Base-by-base conservation (phyloP, 805 yeast species). In the Candida khao-thaluensis region DNA sequence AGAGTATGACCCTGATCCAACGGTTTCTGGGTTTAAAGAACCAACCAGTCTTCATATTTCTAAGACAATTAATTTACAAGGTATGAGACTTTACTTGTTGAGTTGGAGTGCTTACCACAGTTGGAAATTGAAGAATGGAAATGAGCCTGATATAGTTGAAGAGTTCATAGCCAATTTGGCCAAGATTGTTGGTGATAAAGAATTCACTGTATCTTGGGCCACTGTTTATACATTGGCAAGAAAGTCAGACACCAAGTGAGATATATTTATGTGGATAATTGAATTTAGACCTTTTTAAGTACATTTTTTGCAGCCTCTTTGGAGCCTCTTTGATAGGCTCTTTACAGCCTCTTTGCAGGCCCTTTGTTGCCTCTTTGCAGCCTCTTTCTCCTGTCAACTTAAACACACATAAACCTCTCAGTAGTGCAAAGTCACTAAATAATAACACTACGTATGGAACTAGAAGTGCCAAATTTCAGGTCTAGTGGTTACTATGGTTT, bases 51-150 rank as follows among this genome's bases (percentile, higher is more conserved):
- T 51, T n/a, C 56, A 65, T 20, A 47, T 39, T 12, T 41, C 42
- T 12, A 45, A 43, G 28, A 55, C 59, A 17, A 48, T 43, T 17
- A 22, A 28, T 17, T 37, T 46, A 10, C 23, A 15, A 11, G 40
- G 31, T 17, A 29, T 47, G 27, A 36, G 44, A 35, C 37, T 41
- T 27, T 85, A 86, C 54, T 56, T 82, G 16, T 60, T 64, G 11
- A 85, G 95, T 0, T 82, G 81, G 74, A 82, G 93, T 52, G 74
- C 86, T 2, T 78, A 74, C 56, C 86, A 81, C 58, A 66, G 62
- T 25, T 83, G 80, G 77, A 62, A 63, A 39, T 31, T 45, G 37
- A 22, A 41, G 50, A 48, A 60, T 35, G 64, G 62, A 7, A 50
- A 51, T 14, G 60, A 56, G 31, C 45, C 47, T 30, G 82, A 79